Evolutionary conservation across 495 filamentous ascomycete species (phyloP).

Genomic region (Penicillium tannophilum): DNA sequence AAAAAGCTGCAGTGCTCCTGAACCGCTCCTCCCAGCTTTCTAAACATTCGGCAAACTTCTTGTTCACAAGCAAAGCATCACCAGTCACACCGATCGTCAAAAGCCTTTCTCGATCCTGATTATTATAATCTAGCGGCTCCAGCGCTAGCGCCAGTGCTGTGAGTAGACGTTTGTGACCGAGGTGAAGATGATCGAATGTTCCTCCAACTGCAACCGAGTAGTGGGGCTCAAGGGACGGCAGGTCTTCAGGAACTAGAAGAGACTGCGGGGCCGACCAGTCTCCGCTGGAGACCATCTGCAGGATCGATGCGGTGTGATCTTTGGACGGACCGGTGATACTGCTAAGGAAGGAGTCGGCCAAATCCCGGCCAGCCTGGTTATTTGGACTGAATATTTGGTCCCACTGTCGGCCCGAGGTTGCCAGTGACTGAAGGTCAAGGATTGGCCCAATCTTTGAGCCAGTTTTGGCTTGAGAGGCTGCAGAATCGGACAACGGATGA

Average conservation of each 20-base stretch:
- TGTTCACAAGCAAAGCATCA: slow-evolving; percentile 80
- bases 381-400: slow-evolving; percentile 67
- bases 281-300: slow-evolving; percentile 35
- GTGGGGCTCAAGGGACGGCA: slow-evolving; percentile 35
- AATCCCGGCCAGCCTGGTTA: slow-evolving; percentile 54
- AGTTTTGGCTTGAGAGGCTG: background rate
- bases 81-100: slow-evolving; percentile 87
- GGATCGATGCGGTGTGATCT: slow-evolving; percentile 23
- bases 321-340: slow-evolving; percentile 24
- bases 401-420: slow-evolving; percentile 67
- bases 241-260: slow-evolving; percentile 28
- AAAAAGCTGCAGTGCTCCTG: slow-evolving; percentile 66
- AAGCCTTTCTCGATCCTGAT: slow-evolving; percentile 38
- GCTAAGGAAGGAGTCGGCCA: slow-evolving; percentile 35
- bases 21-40: slow-evolving; percentile 78
- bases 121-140: slow-evolving; percentile 39
- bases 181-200: slow-evolving; percentile 95
- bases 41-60: slow-evolving; percentile 80
- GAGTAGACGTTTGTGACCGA: slow-evolving; percentile 92
- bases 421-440: slow-evolving; percentile 66
- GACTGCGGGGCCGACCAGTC: slow-evolving; percentile 28
- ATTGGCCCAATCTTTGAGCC: slow-evolving; percentile 56
- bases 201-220: slow-evolving; percentile 80
- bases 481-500: slow-evolving; percentile 3
- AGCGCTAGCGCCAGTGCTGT: slow-evolving; percentile 79